A percentile compares a stretch with the other conserved stretches of the same genome.
Conservation (phyloP, 805 yeast species). For the Blastobotrys americana region DNA sequence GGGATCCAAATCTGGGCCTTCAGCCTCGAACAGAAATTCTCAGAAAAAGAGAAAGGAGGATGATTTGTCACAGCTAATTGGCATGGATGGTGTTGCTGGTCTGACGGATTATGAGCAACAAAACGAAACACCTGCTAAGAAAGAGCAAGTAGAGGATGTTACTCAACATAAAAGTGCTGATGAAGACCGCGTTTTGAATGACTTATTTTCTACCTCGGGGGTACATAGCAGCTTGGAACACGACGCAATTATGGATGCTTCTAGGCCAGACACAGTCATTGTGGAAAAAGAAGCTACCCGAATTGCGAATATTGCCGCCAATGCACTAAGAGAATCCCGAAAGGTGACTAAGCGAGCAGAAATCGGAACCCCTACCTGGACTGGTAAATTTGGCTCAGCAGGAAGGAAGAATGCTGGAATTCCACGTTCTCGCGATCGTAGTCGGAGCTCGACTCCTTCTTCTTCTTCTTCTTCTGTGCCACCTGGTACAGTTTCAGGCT, state of each 20-base stretch:
- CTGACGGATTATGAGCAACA: constrained; percentile 44
- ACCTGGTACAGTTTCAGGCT: background rate
- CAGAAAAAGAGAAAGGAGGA: constrained; percentile 40
- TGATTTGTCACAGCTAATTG: constrained; percentile 58
- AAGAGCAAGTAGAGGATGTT: constrained; percentile 60
- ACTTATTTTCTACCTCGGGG: constrained; percentile 62
- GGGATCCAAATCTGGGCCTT: background rate
- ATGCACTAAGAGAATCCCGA: constrained; percentile 52
- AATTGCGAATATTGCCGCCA: constrained; percentile 56
- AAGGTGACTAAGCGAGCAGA: constrained; percentile 38
- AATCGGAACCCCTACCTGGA: constrained; percentile 92
- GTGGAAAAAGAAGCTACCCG: constrained; percentile 58
- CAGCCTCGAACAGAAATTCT: background rate
- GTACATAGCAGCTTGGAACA: constrained; percentile 72
- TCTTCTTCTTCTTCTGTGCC: constrained; percentile 12
- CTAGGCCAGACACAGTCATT: constrained; percentile 44
- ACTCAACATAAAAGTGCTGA: constrained; percentile 18
- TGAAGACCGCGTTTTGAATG: constrained; percentile 65
- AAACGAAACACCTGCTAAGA: constrained; percentile 28
- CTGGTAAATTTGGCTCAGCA: constrained; percentile 84
- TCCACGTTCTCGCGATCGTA: constrained; percentile 22
- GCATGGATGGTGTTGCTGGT: constrained; percentile 64
- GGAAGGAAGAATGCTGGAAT: no score
- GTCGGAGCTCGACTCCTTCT: background rate
- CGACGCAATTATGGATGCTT: constrained; percentile 60